These are phyloP conservation scores for Volvariella surrecta DNA, from an alignment of 1,284 basidiomycete genomes.

Conservation along the genomic window DNA sequence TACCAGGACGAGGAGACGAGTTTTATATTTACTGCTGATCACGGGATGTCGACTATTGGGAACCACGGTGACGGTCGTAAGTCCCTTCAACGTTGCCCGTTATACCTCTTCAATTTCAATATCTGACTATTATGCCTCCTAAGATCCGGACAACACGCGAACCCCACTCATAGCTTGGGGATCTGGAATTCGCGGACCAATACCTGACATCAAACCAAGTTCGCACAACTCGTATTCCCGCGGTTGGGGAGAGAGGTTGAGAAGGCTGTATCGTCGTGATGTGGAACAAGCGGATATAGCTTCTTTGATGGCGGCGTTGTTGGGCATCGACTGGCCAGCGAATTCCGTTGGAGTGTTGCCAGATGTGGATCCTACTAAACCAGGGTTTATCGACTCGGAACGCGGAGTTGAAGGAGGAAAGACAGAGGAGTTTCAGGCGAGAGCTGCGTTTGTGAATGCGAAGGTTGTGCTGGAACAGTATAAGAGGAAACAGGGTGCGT, in stretches of 20 bases:
- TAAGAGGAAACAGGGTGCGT: slow-evolving; percentile 64
- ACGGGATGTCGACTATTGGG: slow-evolving; percentile 86
- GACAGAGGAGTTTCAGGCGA: slow-evolving; percentile 37
- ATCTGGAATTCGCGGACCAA: slow-evolving; percentile 60
- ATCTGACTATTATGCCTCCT: slow-evolving; percentile 6
- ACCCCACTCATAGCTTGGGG: slow-evolving; percentile 87
- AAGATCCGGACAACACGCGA: slow-evolving; percentile 83
- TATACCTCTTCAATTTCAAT: no score
- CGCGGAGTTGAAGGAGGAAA: slow-evolving; percentile 24
- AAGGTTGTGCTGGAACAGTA: slow-evolving; percentile 78
- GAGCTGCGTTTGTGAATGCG: slow-evolving; percentile 63
- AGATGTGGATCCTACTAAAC: slow-evolving; percentile 46
- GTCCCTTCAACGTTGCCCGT: slow-evolving; percentile 15
- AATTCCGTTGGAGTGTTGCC: slow-evolving; percentile 73
- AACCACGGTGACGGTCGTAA: slow-evolving; percentile 86
- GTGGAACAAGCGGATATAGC: slow-evolving; percentile 84
- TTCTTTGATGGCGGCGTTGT: slow-evolving; percentile 68
- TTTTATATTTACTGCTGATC: slow-evolving; percentile 84
- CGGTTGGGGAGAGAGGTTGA: slow-evolving; percentile 55
- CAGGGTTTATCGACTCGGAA: slow-evolving; percentile 48
- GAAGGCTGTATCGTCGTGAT: slow-evolving; percentile 54
- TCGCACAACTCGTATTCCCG: slow-evolving; percentile 66
- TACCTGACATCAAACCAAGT: slow-evolving; percentile 42
- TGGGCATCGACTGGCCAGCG: slow-evolving; percentile 66
- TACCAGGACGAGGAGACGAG: slow-evolving; percentile 66